phyloP scores from a whole-genome alignment of 441 rosid genomes.

The Kokia cookei region DNA sequence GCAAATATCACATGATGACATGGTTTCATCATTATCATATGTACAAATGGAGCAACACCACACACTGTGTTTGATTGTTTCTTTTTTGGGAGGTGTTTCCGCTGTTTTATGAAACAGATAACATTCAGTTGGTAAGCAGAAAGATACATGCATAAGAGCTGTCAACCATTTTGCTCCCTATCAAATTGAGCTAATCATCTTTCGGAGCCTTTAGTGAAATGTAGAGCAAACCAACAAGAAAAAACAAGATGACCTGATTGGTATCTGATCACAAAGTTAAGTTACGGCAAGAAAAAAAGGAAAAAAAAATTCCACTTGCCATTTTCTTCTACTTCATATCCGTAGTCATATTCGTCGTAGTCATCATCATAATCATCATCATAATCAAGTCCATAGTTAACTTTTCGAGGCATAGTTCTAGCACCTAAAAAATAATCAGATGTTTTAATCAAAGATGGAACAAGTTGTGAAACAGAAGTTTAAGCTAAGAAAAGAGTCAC shows the following conservation, averaged over 20 bases:
- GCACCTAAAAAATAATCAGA: background rate
- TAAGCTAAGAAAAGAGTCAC: background rate
- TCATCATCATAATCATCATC: constrained; percentile 20
- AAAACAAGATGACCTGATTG: background rate
- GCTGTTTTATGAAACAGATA: constrained; percentile 21
- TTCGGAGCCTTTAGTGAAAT: background rate
- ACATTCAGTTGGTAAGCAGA: background rate
- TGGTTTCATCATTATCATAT: constrained; percentile 69
- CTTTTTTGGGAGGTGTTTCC: constrained; percentile 30
- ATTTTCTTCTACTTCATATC: constrained; percentile 14
- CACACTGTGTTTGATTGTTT: constrained; percentile 17
- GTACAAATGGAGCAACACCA: constrained; percentile 93
- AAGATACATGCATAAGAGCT: background rate
- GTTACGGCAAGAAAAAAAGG: background rate
- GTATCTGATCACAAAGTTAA: background rate
- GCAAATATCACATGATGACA: constrained; percentile 82
- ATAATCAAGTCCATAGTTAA: constrained; percentile 27
- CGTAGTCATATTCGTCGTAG: constrained; percentile 26
- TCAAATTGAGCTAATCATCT: background rate
- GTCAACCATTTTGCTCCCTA: background rate
- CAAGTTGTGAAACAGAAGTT: background rate
- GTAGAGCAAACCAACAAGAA: constrained; percentile 1
- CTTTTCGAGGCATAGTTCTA: constrained; percentile 51
- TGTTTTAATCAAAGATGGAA: background rate
- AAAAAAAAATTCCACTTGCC: constrained; percentile 19